Conservation (phyloP, 805 yeast species). For the Starmerella sirachaensis region DNA sequence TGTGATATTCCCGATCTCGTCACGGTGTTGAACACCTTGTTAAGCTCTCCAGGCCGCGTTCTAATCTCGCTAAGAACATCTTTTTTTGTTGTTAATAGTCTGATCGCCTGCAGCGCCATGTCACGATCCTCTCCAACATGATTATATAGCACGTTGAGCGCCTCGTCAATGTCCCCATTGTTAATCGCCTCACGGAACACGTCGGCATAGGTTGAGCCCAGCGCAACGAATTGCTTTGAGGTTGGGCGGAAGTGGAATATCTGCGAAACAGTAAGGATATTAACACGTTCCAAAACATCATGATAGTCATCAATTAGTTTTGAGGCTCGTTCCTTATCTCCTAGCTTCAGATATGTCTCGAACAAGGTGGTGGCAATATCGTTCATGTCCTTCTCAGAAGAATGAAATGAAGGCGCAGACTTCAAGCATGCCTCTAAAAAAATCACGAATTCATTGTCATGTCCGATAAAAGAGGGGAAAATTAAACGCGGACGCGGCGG, state of each 20-base stretch:
- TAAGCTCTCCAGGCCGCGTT: not conserved
- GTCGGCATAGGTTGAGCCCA: conserved; percentile 43
- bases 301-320: conserved; percentile 38
- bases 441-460: conserved; percentile 78
- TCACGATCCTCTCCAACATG: conserved; percentile 55
- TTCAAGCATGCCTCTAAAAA: conserved; percentile 85
- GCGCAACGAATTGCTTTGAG: conserved; percentile 11
- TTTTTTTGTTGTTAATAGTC: conserved; percentile 3
- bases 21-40: not conserved
- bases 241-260: conserved; percentile 23
- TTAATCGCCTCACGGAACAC: conserved; percentile 55
- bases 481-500: conserved; percentile 87
- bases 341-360: conserved; percentile 64
- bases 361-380: conserved; percentile 67
- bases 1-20: conserved; percentile 43
- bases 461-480: conserved; percentile 74
- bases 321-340: conserved; percentile 45
- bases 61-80: conserved; percentile 7
- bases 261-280: conserved; percentile 31
- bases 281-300: conserved; percentile 42
- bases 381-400: conserved; percentile 52
- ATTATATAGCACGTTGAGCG: conserved; percentile 44
- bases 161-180: conserved; percentile 43
- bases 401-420: conserved; percentile 64
- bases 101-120: conserved; percentile 6